Evolutionary conservation across 2,329 filamentous ascomycete genomes (phyloP), one percentile per base, ranked within the genome.

Genomic region (Juglanconis oblonga): DNA sequence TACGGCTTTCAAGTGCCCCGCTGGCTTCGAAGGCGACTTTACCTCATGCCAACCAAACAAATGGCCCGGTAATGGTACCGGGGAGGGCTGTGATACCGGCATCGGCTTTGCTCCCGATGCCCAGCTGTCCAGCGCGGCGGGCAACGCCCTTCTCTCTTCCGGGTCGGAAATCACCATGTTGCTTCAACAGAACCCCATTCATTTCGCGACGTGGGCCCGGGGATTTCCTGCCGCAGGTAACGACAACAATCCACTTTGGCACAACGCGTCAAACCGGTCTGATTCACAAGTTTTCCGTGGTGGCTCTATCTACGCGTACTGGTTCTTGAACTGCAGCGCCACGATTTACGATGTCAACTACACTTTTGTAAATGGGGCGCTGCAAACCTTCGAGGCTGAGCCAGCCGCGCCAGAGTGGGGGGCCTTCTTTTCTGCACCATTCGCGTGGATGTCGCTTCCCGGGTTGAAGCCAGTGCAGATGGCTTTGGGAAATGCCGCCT

Each of bases 401-500:
- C 17, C 11, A 14, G 52, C 52, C 24, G 17, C 38, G 5, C 24
- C 36, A 32, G 36, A 54, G 4, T 54, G 52, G 52, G 52, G 52
- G 42, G 52, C 52, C 52, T 54, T 45, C n/a, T 54, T 44, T 31
- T 44, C 52, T 32, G 52, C 52, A 17, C 52, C 52, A 14, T 44
- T 54, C 36, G 52, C 52, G 29, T 54, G 52, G 52, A 33, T 11
- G 9, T 52, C 38, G 17, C 33, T 38, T n/a, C 29, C 36, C 14
- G 36, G 40, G 6, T 29, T 54, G 31, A 31, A 44, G 17, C 36
- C 36, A 9, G 52, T 31, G 17, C 6, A 38, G 6, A 44, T 45
- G 31, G 42, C 29, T 13, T 14, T 45, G 7, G 33, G 42, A 4
- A 3, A 44, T 8, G 38, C 52, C 2, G 38, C 52, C 24, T 44